Conservation (phyloP, 257 asterid species). For the Nicotiana otophora region DNA sequence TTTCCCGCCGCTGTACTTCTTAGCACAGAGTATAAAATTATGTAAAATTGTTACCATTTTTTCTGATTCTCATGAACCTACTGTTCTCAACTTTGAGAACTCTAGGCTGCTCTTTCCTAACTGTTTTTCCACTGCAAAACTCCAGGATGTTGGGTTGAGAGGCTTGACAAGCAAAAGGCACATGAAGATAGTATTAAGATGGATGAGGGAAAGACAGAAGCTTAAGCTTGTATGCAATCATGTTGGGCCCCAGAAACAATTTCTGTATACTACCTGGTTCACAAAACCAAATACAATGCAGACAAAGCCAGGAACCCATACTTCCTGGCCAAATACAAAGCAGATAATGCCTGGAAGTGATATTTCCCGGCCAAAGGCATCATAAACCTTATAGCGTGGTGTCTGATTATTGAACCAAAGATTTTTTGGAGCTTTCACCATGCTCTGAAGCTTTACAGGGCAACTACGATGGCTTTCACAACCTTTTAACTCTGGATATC, state of each 20-base stretch:
- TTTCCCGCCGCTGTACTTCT: not conserved
- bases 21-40: not conserved
- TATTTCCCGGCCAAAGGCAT: slow-evolving; percentile 37
- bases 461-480: not conserved
- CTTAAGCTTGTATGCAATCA: slow-evolving; percentile 67
- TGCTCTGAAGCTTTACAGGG: not conserved
- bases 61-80: not conserved
- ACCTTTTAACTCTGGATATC: not conserved
- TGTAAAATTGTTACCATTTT: not conserved
- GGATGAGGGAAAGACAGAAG: slow-evolving; percentile 92
- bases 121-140: not conserved
- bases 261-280: slow-evolving; percentile 76
- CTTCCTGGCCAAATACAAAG: slow-evolving; percentile 30
- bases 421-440: not conserved
- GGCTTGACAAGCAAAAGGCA: slow-evolving; percentile 72
- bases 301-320: slow-evolving; percentile 20
- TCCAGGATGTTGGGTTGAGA: slow-evolving; percentile 75
- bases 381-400: slow-evolving; percentile 12
- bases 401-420: not conserved
- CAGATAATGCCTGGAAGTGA: slow-evolving; percentile 26
- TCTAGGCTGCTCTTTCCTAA: slow-evolving; percentile 1
- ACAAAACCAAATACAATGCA: slow-evolving; percentile 50
- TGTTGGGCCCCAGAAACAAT: slow-evolving; percentile 67
- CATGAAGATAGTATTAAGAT: slow-evolving; percentile 76
- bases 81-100: not conserved